Evolutionary conservation across 73 alveolate species (phyloP).

Genomic region (Paramecium sexaurelia): DNA sequence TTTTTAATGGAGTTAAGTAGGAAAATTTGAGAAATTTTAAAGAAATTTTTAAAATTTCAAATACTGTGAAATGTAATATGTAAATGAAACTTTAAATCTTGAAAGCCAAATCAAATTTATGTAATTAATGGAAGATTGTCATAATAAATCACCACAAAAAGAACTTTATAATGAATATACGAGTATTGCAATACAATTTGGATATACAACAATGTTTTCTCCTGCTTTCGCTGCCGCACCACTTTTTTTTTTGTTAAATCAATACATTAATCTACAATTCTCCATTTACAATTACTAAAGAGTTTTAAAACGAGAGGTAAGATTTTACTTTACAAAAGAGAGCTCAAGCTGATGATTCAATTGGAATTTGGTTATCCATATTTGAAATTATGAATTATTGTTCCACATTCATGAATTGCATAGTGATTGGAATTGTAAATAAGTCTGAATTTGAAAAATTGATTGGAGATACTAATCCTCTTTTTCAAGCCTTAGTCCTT

Average conservation of each 20-base stretch:
- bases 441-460: background rate
- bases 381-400: conserved; percentile 33
- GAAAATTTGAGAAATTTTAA: background rate
- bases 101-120: background rate
- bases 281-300: conserved; percentile 4
- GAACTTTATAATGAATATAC: conserved; percentile 31
- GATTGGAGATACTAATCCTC: conserved; percentile 18
- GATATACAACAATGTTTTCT: conserved; percentile 45
- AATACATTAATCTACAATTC: background rate
- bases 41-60: background rate
- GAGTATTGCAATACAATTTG: conserved; percentile 43
- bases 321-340: background rate
- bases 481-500: background rate
- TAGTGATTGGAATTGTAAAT: conserved; percentile 38
- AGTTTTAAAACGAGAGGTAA: conserved; percentile 33
- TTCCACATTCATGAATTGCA: conserved; percentile 51
- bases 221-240: conserved; percentile 60
- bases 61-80: background rate
- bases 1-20: background rate
- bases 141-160: conserved; percentile 32
- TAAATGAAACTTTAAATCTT: background rate
- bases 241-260: conserved; percentile 12
- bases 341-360: conserved; percentile 51
- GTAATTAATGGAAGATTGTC: background rate
- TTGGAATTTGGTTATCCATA: conserved; percentile 45